Base-by-base conservation (phyloP, 176 grass and related monocot species). In the Triticum urartu region DNA sequence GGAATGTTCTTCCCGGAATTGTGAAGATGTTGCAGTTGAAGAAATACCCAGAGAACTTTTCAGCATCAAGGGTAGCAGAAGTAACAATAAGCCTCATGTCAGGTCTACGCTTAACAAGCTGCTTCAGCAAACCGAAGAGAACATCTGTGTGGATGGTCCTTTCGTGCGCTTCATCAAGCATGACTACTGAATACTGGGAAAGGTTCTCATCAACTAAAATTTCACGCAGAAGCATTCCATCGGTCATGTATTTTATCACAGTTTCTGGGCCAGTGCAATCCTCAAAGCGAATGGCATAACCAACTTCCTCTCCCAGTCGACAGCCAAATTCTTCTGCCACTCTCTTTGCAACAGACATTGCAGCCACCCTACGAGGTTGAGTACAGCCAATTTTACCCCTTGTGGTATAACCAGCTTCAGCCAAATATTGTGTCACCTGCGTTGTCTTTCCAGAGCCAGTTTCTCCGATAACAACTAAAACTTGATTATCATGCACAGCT, bases 11-110 rank as follows among this genome's bases (percentile, higher is more conserved):
- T 77, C 95, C 95, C 32, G 95, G 95, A 90, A 98, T 98, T 0
- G 95, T 98, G 86, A 98, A 98, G 63, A 98, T 98, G 70, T 95
- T 98, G 74, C 95, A 98, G 73, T 95, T 93, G 60, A 95, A 98
- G 52, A 98, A 98, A 73, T 98, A 98, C 21, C 95, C 95, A 30
- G 95, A 98, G 78, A 98, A 98, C 82, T 98, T 98, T 85, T 98
- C 95, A 6, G 95, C 95, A 87, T 98, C 93, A n/a, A 98, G 85
- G 26, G 93, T 98, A 39, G 95, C 95, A 61, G 95, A 95, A 68
- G 95, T 98, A 79, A 98, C 95, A 85, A 98, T 98, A 85, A 98
- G 88, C 84, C 93, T 91, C 83, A 98, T 82, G 58, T 95, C 95
- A 81, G 90, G 88, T 74, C 95, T 93, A 30, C 95, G 88, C 78